Conservation (phyloP, 148 eudicot genomes). For the Nepenthes mirabilis region DNA sequence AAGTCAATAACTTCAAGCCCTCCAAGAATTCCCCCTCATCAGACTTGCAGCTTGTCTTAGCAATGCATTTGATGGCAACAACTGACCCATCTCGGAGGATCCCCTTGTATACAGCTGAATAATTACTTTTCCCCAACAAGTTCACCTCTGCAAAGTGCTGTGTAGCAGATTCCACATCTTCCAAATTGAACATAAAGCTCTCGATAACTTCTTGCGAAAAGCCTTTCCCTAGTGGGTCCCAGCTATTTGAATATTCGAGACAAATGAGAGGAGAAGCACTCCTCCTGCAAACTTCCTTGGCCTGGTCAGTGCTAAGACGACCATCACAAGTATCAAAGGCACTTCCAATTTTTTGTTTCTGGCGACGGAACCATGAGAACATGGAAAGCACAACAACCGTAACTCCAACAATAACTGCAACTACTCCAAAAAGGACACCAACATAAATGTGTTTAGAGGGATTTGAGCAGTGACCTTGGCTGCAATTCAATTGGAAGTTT, state of each 20-base stretch:
- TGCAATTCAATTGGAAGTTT: constrained; percentile 32
- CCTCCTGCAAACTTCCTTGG: constrained; percentile 45
- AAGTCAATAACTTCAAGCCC: constrained; percentile 63
- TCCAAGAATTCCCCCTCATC: constrained; percentile 75
- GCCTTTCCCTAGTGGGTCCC: constrained; percentile 80
- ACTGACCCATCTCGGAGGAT: constrained; percentile 63
- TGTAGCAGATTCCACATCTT: constrained; percentile 80
- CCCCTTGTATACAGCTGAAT: constrained; percentile 72
- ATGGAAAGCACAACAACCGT: constrained; percentile 36
- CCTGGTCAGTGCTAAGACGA: constrained; percentile 64
- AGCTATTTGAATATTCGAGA: constrained; percentile 69
- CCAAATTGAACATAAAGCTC: constrained; percentile 63
- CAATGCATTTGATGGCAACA: constrained; percentile 71
- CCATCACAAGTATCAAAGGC: constrained; percentile 31
- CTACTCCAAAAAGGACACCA: constrained; percentile 32
- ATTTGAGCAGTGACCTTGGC: constrained; percentile 16
- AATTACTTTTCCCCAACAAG: constrained; percentile 63
- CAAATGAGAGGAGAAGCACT: constrained; percentile 69
- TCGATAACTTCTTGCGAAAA: constrained; percentile 49
- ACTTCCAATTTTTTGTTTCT: constrained; percentile 68
- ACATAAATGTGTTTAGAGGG: constrained; percentile 19
- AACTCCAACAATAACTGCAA: constrained; percentile 22
- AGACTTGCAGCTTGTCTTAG: constrained; percentile 66
- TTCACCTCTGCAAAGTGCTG: constrained; percentile 69
- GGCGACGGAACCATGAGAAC: constrained; percentile 54